Percentiles rank a stretch among this genome's conserved stretches.
phyloP scores from a whole-genome alignment of 805 yeast genomes.

The Candida michaelii region DNA sequence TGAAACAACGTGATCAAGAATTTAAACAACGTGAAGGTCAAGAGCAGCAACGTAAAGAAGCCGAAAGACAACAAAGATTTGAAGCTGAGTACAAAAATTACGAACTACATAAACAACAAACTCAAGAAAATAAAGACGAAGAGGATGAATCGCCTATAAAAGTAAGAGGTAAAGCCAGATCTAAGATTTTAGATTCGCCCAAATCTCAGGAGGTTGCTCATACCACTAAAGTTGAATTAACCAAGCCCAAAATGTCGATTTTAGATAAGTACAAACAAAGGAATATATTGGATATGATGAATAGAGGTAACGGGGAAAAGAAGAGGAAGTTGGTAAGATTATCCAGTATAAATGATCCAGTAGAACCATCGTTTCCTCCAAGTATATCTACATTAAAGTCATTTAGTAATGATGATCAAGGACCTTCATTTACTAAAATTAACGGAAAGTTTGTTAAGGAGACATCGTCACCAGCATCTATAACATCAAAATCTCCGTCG shows the following conservation, averaged over 20 bases:
- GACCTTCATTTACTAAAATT: constrained; percentile 9
- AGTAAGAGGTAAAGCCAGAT: constrained; percentile 21
- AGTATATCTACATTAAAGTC: constrained; percentile 6
- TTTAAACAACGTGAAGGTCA: constrained; percentile 15
- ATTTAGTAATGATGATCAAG: constrained; percentile 13
- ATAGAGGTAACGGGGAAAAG: constrained; percentile 15
- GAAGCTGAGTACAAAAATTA: constrained; percentile 11
- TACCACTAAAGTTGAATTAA: constrained; percentile 41
- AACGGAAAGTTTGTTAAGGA: constrained; percentile 12
- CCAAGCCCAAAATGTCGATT: constrained; percentile 41
- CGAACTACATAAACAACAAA: constrained; percentile 6
- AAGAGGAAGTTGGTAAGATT: constrained; percentile 40
- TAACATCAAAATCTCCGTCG: neutral
- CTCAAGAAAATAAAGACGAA: constrained; percentile 19
- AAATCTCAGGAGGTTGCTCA: constrained; percentile 6
- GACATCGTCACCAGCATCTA: constrained; percentile 7
- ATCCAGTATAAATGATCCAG: constrained; percentile 18
- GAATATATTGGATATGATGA: constrained; percentile 21
- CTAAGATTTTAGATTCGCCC: constrained; percentile 24
- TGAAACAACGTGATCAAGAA: constrained; percentile 18
- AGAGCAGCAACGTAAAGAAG: constrained; percentile 9
- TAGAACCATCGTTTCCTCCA: neutral
- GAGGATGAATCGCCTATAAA: constrained; percentile 41
- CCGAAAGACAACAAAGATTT: constrained; percentile 9
- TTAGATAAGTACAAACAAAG: constrained; percentile 39